Conservation (phyloP, 176 grass and related monocot genomes). For the Rhynchospora breviuscula region DNA sequence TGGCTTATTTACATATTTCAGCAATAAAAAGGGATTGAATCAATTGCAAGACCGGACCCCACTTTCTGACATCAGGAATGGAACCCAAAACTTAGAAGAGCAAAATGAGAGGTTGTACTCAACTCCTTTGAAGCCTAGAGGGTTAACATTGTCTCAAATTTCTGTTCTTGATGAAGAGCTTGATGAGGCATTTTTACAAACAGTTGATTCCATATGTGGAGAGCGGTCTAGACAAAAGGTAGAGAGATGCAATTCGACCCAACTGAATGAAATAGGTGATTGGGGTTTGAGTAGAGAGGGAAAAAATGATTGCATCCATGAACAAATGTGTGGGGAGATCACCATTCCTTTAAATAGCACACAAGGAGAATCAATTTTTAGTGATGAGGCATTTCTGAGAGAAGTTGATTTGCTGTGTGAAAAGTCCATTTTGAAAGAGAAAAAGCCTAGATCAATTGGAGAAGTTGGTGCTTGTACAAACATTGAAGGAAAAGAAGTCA, state of each 20-base stretch:
- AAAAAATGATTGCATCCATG: background rate
- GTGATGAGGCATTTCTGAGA: constrained; percentile 16
- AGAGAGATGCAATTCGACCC: background rate
- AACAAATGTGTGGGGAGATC: background rate
- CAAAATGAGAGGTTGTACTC: background rate
- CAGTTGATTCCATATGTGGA: constrained; percentile 41
- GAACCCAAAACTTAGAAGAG: background rate
- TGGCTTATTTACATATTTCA: background rate
- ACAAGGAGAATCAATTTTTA: constrained; percentile 27
- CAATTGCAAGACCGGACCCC: background rate
- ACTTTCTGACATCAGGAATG: constrained; percentile 19
- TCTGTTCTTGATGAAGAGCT: constrained; percentile 38
- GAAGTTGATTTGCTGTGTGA: constrained; percentile 28
- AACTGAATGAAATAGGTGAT: background rate
- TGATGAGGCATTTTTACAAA: constrained; percentile 42
- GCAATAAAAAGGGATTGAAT: background rate
- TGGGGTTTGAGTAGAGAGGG: background rate
- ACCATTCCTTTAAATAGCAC: background rate
- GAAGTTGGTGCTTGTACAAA: background rate
- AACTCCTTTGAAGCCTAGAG: constrained; percentile 8
- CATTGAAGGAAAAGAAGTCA: background rate
- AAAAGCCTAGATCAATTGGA: constrained; percentile 19
- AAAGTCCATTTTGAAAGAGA: constrained; percentile 26
- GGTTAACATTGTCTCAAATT: background rate
- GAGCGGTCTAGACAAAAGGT: constrained; percentile 25